Conservation (phyloP, 148 eudicot genomes). For the Heliamphora exappendiculata region DNA sequence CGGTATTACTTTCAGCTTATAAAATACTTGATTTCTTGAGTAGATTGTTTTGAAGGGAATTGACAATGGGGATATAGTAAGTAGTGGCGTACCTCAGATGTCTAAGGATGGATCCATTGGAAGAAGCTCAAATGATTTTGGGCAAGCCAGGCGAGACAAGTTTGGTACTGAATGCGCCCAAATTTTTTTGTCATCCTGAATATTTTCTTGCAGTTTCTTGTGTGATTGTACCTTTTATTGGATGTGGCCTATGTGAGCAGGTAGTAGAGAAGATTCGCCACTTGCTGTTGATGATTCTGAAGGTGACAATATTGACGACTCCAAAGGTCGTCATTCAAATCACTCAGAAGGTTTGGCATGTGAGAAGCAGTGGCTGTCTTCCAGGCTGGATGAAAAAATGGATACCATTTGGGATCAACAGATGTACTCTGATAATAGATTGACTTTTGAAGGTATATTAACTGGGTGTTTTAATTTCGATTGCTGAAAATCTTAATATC, state of each 20-base stretch:
- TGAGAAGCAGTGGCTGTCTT: slow-evolving; percentile 32
- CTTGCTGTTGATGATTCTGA: slow-evolving; percentile 38
- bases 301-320: slow-evolving; percentile 32
- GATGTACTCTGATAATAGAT: slow-evolving; percentile 24
- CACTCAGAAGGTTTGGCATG: slow-evolving; percentile 22
- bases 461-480: neutral
- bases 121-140: slow-evolving; percentile 49
- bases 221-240: slow-evolving; percentile 13
- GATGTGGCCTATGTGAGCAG: slow-evolving; percentile 29
- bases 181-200: neutral
- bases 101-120: slow-evolving; percentile 77
- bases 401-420: slow-evolving; percentile 31
- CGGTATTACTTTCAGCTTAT: slow-evolving; percentile 8
- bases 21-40: slow-evolving; percentile 16
- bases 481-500: neutral
- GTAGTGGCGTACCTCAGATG: slow-evolving; percentile 79
- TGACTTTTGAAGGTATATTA: slow-evolving; percentile 36
- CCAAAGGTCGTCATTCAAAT: slow-evolving; percentile 26
- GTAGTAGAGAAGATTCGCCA: slow-evolving; percentile 62
- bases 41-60: slow-evolving; percentile 78
- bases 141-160: slow-evolving; percentile 40
- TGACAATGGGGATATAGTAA: slow-evolving; percentile 77
- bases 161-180: slow-evolving; percentile 39
- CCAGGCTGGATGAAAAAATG: slow-evolving; percentile 26
- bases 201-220: neutral